phyloP scores from a whole-genome alignment of 805 yeast species.

The Kazachstania kunashirensis region DNA sequence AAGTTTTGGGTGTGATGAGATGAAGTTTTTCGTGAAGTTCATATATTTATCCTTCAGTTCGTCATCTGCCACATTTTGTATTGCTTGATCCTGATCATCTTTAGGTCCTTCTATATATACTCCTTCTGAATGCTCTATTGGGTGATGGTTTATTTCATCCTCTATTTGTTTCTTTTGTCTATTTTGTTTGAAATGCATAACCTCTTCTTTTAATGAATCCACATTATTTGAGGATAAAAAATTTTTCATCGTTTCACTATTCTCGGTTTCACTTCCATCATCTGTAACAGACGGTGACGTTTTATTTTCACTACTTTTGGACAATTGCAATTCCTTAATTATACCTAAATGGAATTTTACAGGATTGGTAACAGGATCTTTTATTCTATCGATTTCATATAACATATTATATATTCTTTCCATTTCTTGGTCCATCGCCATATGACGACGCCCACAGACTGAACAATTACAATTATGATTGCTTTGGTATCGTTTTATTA shows the following conservation, averaged over 20 bases:
- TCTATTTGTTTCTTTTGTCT: constrained; percentile 16
- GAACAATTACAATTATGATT: constrained; percentile 52
- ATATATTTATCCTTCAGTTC: constrained; percentile 18
- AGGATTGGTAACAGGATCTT: constrained; percentile 26
- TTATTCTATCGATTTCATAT: constrained; percentile 40
- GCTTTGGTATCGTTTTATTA: constrained; percentile 51
- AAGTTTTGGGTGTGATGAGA: constrained; percentile 28
- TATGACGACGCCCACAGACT: constrained; percentile 66
- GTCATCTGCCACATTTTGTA: constrained; percentile 8
- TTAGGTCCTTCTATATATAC: not conserved
- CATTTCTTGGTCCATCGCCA: constrained; percentile 65
- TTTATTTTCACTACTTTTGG: constrained; percentile 9
- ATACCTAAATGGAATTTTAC: constrained; percentile 27
- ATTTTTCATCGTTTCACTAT: constrained; percentile 18
- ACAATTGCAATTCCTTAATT: constrained; percentile 27
- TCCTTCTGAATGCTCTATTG: not conserved
- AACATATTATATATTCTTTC: constrained; percentile 63
- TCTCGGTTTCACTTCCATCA: not conserved
- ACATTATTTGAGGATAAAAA: constrained; percentile 20
- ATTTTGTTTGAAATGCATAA: constrained; percentile 26
- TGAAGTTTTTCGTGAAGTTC: constrained; percentile 24
- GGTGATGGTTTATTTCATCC: not conserved
- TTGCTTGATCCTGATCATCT: not conserved
- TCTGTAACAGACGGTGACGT: not conserved
- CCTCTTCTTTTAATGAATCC: constrained; percentile 25